Evolutionary conservation across 2,329 filamentous ascomycete genomes (phyloP), one percentile per base, ranked within the genome.

Genomic region (Lizonia empirigonia): DNA sequence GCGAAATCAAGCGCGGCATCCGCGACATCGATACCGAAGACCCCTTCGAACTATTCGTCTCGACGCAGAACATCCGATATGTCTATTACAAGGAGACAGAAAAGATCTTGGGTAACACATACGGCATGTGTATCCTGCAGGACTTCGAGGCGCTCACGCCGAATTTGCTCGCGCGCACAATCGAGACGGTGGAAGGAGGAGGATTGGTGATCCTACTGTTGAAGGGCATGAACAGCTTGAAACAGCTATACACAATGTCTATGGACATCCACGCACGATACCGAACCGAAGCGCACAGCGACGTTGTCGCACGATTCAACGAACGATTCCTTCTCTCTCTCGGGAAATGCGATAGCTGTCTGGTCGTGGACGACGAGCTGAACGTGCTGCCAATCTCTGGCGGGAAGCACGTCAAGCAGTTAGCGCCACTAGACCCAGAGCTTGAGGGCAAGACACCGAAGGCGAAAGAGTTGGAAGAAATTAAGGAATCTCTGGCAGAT

Each of bases 51-150:
- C 84, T 97, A 46, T 99, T 97, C 77, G 88, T 97, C 65, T 94
- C 91, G 51, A 86, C 96, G 50, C 90, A 97, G 78, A 91, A 97
- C 75, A 96, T 99, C 72, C 89, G 94, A 74, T 99, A 99, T 83
- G 91, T 94, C 50, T 99, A 96, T 82, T 99, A 99, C 81, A 99
- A 99, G 77, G 94, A 99, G 78, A 97, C 94, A 22, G 94, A 99
- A 69, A 97, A 97, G 81, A 97, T 99, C 69, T 77, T 97, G 49
- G 94, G 94, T 72, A 96, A 97, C 74, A 99, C 94, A 34, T 99
- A 94, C 71, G 93, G 93, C 71, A 97, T 97, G 90, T 97, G 91
- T 73, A 96, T 99, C 59, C 78, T 99, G 63, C 94, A 99, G 74
- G 94, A 99, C 71, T 99, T 99, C 67, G 94, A 99, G 76, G 94